Evolutionary conservation across 306 rosid species (phyloP).

Genomic region (Trichosanthes cucumerina): DNA sequence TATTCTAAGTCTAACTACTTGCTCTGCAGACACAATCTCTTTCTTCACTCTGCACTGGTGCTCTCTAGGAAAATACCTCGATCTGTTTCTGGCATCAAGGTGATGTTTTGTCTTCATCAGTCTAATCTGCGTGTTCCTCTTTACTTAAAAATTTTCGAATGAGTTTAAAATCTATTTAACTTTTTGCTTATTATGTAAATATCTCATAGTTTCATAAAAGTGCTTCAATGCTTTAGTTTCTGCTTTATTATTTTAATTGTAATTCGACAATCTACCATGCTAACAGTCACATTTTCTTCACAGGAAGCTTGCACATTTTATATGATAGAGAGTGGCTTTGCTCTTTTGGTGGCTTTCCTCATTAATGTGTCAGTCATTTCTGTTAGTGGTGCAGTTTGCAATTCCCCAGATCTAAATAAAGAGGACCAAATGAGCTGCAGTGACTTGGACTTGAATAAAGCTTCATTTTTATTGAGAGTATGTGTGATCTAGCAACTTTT

Average conservation of each 20-base stretch:
- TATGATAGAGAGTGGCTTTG: conserved; percentile 83
- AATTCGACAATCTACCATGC: background rate
- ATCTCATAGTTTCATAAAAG: background rate
- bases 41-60: conserved; percentile 96
- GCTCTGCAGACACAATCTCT: conserved; percentile 78
- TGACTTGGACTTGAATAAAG: conserved; percentile 87
- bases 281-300: conserved; percentile 6
- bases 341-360: conserved; percentile 79
- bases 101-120: conserved; percentile 23
- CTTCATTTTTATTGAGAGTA: conserved; percentile 79
- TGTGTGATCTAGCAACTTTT: conserved; percentile 24
- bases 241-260: background rate
- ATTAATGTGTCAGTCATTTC: conserved; percentile 81
- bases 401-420: conserved; percentile 44
- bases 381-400: conserved; percentile 87
- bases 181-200: background rate
- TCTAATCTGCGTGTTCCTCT: background rate
- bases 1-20: conserved; percentile 17
- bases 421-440: conserved; percentile 66
- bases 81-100: conserved; percentile 71
- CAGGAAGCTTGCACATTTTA: conserved; percentile 98
- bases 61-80: conserved; percentile 91
- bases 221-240: background rate
- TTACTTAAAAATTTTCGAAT: background rate
- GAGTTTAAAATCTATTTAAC: background rate